Conservation (phyloP, 306 rosid genomes). For the Rosa chinensis region DNA sequence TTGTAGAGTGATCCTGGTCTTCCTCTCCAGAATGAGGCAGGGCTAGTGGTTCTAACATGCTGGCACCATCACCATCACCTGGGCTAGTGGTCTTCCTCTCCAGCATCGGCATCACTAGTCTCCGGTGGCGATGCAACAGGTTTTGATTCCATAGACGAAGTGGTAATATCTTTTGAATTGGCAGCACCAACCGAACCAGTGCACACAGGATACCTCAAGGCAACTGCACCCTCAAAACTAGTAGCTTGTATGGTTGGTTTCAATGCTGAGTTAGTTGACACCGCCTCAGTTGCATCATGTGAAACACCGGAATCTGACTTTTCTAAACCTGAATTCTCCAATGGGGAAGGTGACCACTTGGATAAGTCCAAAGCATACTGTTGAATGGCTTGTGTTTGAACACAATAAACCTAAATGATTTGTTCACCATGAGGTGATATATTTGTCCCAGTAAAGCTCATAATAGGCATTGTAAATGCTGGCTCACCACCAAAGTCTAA, state of each 20-base stretch:
- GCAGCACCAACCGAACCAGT: conserved; percentile 54
- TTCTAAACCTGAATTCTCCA: conserved; percentile 67
- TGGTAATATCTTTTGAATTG: conserved; percentile 43
- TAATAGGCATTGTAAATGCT: conserved; percentile 86
- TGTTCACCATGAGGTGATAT: conserved; percentile 76
- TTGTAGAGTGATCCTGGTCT: conserved; percentile 46
- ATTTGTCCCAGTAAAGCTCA: conserved; percentile 92
- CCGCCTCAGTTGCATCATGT: conserved; percentile 54
- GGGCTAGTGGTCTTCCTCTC: no score
- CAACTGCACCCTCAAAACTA: conserved; percentile 45
- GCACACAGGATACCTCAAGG: conserved; percentile 55
- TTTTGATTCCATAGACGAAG: conserved; percentile 56
- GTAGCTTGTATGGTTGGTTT: conserved; percentile 50
- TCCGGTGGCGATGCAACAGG: conserved; percentile 51
- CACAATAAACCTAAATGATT: conserved; percentile 91
- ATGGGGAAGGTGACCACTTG: conserved; percentile 86
- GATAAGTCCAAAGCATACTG: conserved; percentile 95
- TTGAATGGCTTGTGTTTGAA: conserved; percentile 97
- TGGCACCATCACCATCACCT: conserved; percentile 35
- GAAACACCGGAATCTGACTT: conserved; percentile 67
- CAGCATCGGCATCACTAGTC: conserved; percentile 56
- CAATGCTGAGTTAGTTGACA: conserved; percentile 46
- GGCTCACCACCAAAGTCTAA: conserved; percentile 85
- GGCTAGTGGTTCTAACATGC: conserved; percentile 36
- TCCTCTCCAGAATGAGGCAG: conserved; percentile 55